Evolutionary conservation across 2,329 filamentous ascomycete genomes (phyloP), one percentile per base, ranked within the genome.

Genomic region (Colletotrichum echinochloae): DNA sequence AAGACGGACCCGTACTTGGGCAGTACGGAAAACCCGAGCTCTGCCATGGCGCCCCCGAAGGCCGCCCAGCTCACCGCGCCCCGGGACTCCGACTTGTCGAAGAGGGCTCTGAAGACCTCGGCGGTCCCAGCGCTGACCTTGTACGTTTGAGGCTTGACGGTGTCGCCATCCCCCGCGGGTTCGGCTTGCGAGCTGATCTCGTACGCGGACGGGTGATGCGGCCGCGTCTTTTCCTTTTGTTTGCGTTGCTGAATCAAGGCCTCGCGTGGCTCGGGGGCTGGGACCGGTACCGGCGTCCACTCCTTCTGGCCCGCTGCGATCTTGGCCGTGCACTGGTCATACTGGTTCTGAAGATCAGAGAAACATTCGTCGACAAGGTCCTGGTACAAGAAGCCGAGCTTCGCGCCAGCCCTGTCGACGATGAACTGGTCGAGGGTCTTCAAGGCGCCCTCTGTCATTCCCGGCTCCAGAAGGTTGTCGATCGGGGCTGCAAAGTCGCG

Each of bases 161-260:
- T 3, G 16, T 28, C 3, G 0, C 49, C 33, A 28, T 5, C 5
- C 33, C 8, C 3, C 1, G 39, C 16, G 2, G 44, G 1, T 3
- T 73, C 46, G 0, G 41, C 7, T 0, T 57, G 35, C 5, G 76
- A 70, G 7, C 71, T 65, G 56, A 81, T 78, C 1, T 80, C 78
- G 57, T 80, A 81, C 0, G 75, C 62, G 0, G 80, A 82, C 1
- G 79, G 78, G 33, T 81, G 74, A 0, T 75, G 66, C 4, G 79
- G 81, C 0, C 84, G 81, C 0, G 83, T 85, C 76, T 85, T 87
- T 52, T 82, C 78, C 69, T 85, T 86, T 49, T 81, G 67, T 28
- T 74, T 79, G 30, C 80, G 79, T 52, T 81, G 74, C 65, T 83
- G 75, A 1, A 82, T 69, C 12, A 67, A 72, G 1, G 77, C 35